A percentile compares a stretch with the other conserved stretches of the same genome.
phyloP scores from a whole-genome alignment of 2,329 filamentous ascomycete species.

The Ampelomyces quisqualis region DNA sequence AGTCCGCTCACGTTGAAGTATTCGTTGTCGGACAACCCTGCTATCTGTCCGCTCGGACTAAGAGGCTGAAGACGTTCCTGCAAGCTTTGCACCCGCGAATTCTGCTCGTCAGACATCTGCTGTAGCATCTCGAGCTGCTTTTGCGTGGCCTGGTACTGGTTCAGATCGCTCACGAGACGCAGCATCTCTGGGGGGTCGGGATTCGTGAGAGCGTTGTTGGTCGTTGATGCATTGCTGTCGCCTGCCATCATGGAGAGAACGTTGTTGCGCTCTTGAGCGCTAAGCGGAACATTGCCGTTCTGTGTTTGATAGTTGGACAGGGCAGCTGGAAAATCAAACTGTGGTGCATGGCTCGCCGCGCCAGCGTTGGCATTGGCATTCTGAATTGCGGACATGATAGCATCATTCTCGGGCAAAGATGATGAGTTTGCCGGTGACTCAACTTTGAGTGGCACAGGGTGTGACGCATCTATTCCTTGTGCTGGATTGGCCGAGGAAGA shows the following conservation, averaged over 20 bases:
- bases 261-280: constrained; percentile 50
- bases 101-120: constrained; percentile 76
- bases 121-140: constrained; percentile 77
- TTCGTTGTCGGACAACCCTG: constrained; percentile 56
- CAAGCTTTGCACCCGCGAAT: constrained; percentile 72
- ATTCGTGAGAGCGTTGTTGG: constrained; percentile 60
- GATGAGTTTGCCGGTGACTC: constrained; percentile 44
- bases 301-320: constrained; percentile 52
- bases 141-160: constrained; percentile 67
- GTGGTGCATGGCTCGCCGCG: constrained; percentile 31
- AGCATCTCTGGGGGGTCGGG: constrained; percentile 57
- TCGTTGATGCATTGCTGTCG: constrained; percentile 44
- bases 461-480: constrained; percentile 11
- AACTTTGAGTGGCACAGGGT: constrained; percentile 39
- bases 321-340: constrained; percentile 50
- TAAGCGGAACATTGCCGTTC: constrained; percentile 50
- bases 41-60: constrained; percentile 76
- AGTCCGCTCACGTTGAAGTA: constrained; percentile 41
- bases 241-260: constrained; percentile 53
- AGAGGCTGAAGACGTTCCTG: constrained; percentile 74
- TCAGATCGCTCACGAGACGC: constrained; percentile 59
- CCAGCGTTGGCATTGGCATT: constrained; percentile 38
- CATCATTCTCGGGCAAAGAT: constrained; percentile 45
- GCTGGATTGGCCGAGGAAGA: constrained; percentile 11
- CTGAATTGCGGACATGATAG: constrained; percentile 55